Evolutionary conservation across 1,139 yeast species (phyloP), one percentile per base, ranked within the genome.

Genomic region (Taphrina flavorubra): DNA sequence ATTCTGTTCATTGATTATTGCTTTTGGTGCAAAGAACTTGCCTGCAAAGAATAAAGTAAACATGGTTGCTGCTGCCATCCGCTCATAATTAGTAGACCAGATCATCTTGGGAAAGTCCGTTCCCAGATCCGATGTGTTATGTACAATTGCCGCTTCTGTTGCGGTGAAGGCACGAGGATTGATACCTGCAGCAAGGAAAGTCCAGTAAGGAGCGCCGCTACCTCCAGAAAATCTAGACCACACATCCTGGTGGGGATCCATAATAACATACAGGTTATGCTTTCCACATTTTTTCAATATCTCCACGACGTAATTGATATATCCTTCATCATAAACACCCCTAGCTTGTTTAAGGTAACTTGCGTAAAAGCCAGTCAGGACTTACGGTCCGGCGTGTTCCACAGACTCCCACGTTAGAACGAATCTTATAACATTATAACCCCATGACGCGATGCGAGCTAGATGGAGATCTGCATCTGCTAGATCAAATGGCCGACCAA

Each of bases 201-300:
- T 92, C 98, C 98, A 92, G 78, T 90, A 74, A 0, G 98, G 97
- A 6, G 97, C 97, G 20, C 98, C 98, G 70, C 92, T 87, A 0
- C 98, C 98, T n/a, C 98, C 97, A 18, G 87, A 82, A 76, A 82
- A 90, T 65, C 97, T 81, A 6, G 96, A 88, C 98, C 98, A 92
- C 16, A 89, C 95, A 76, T 92, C 98, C 77, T 92, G 98, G 76
- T 92, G 98, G 1, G 96, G 89, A 75, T 92, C 97, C 71, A 92
- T 76, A 73, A 89, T 86, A 6, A 92, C 92, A 75, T 89, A 90
- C 20, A 92, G 78, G 0, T 96, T 97, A 47, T 86, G 80, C 8
- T 82, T 77, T 65, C 85, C 83, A 20, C 90, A 83, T 10, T 86
- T 82, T 70, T 83, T 79, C 69, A 92, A 78, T 0, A 91, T 81